These are phyloP conservation scores for carrot (Daucus carota) DNA, from an alignment of 129 eudicot species.

Conservation along the genomic window DNA sequence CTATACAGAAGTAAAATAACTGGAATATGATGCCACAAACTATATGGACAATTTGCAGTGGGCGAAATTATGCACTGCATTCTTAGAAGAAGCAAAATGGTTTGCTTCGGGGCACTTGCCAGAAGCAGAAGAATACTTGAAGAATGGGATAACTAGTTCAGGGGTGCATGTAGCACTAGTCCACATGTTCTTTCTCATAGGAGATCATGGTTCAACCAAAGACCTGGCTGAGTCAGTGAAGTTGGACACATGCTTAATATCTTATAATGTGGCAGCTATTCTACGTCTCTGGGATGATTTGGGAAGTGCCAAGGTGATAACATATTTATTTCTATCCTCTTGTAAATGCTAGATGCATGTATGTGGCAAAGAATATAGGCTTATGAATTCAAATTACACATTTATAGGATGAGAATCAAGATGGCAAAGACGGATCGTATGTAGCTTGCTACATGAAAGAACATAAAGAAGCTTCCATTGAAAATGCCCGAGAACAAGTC, in stretches of 20 bases:
- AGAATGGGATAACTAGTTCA: not conserved
- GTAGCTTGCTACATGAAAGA: not conserved
- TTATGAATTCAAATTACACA: not conserved
- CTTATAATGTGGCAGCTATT: not conserved
- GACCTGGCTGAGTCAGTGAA: not conserved
- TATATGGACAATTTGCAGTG: not conserved
- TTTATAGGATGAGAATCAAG: not conserved
- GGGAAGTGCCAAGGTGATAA: not conserved
- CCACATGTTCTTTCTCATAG: constrained; percentile 5
- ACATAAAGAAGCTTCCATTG: not conserved
- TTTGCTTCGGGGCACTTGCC: not conserved
- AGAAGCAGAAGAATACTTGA: not conserved
- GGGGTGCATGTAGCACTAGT: not conserved
- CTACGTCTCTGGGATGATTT: constrained; percentile 4
- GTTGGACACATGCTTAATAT: not conserved
- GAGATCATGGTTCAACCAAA: not conserved
- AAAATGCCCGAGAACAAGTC: not conserved
- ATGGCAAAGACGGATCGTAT: constrained; percentile 2
- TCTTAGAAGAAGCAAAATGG: constrained; percentile 4
- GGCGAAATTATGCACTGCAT: not conserved
- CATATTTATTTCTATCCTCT: too few species aligned
- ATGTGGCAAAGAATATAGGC: not conserved
- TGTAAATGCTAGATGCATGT: too few species aligned
- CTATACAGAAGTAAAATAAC: not conserved
- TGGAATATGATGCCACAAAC: not conserved